Evolutionary conservation across 1,139 yeast genomes (phyloP).

Genomic region (Taiozyma sp.): DNA sequence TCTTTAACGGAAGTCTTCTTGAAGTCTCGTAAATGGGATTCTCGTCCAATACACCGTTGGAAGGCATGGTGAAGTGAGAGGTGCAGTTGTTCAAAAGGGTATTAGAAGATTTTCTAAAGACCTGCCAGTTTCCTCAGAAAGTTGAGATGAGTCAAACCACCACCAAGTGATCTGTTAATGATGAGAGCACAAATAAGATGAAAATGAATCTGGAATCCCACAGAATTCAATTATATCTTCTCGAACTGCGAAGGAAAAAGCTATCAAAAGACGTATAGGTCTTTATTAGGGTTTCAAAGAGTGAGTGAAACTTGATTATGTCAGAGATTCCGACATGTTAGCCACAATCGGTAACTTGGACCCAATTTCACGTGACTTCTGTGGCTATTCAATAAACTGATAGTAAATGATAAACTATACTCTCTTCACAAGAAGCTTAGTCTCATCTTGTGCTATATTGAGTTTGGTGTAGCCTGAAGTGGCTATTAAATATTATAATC

Average conservation of each 20-base stretch:
- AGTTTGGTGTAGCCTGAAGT: too few species aligned
- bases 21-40: constrained; percentile 9
- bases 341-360: constrained; percentile 1
- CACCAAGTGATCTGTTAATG: neutral
- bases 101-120: neutral
- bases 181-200: neutral
- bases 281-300: neutral
- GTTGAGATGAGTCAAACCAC: neutral
- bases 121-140: neutral
- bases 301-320: neutral
- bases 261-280: neutral
- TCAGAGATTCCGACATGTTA: constrained; percentile 5
- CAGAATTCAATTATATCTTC: neutral
- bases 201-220: neutral
- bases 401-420: neutral
- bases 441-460: too few species aligned
- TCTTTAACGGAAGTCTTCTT: constrained; percentile 11
- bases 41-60: constrained; percentile 7
- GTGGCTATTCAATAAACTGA: neutral
- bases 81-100: neutral
- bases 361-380: constrained; percentile 3
- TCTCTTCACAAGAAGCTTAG: too few species aligned
- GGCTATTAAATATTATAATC: too few species aligned
- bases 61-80: constrained; percentile 2
- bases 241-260: neutral